A percentile compares a stretch with the other conserved stretches of the same genome.
These are phyloP conservation scores for Yamadazyma laniorum DNA, from an alignment of 805 yeast genomes.

Conservation along the genomic window DNA sequence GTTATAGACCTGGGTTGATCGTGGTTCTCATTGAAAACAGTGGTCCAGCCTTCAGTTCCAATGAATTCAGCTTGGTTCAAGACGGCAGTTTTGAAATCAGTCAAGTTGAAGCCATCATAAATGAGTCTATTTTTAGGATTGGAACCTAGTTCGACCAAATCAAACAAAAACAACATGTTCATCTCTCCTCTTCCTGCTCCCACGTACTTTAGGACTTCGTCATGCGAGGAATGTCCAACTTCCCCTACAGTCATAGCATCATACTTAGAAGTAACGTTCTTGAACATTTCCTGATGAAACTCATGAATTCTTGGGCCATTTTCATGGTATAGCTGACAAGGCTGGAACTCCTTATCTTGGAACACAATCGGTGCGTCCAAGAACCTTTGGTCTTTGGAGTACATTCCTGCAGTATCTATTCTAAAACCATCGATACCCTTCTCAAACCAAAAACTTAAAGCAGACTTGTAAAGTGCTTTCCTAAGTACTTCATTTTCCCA, in stretches of 20 bases:
- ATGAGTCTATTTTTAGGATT: conserved; percentile 36
- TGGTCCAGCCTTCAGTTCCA: conserved; percentile 55
- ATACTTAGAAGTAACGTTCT: conserved; percentile 41
- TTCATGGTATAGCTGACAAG: conserved; percentile 31
- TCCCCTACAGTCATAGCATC: conserved; percentile 61
- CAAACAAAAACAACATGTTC: conserved; percentile 38
- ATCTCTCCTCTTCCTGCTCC: conserved; percentile 36
- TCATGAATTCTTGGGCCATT: conserved; percentile 60
- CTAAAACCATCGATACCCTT: conserved; percentile 61
- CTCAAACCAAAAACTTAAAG: conserved; percentile 53
- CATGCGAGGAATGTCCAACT: conserved; percentile 45
- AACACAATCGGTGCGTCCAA: conserved; percentile 50
- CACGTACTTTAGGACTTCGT: conserved; percentile 43
- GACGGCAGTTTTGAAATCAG: conserved; percentile 43
- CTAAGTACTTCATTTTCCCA: conserved; percentile 51
- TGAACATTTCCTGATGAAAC: conserved; percentile 52
- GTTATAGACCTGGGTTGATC: conserved; percentile 59
- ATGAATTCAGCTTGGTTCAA: conserved; percentile 35
- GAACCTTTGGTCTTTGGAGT: conserved; percentile 46
- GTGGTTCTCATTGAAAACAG: conserved; percentile 56
- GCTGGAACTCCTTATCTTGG: conserved; percentile 43
- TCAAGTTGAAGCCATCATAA: conserved; percentile 31
- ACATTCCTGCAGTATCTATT: conserved; percentile 55
- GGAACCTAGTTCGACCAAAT: conserved; percentile 38
- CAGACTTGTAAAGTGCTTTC: conserved; percentile 44